Evolutionary conservation across 306 rosid genomes (phyloP), one percentile per base, ranked within the genome.

Genomic region (Vigna trinervia): DNA sequence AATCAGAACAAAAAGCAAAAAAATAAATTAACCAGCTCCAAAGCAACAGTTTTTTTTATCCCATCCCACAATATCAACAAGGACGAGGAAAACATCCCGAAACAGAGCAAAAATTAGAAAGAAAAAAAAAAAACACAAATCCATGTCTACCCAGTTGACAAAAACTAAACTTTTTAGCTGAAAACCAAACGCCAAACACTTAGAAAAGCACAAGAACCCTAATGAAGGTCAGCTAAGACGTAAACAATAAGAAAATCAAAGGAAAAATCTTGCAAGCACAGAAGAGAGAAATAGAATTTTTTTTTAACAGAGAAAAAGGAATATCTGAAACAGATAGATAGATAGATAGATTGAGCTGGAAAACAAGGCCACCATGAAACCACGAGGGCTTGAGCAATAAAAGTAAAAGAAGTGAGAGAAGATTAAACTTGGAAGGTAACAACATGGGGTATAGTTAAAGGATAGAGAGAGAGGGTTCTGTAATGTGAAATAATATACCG

Each of bases 1-100:
- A 12, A 51, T 2, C 17, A 30, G 54, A 52, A 69, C 12, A 43
- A 19, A 39, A 8, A 19, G 22, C 8, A 79, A 74, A 8, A 79
- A 74, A 73, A 30, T 4, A 82, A 45, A 69, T 73, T 72, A 82
- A 81, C 85, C 86, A 54, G 71, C 73, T 48, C 81, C 83, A 82
- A 81, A 77, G 56, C 76, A 86, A 78, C 82, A 76, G 6, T 64
- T 65, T 60, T 76, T 73, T 53, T 53, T 65, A 80, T 61, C 20
- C 65, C 71, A 80, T 61, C n/a, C 69, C 71, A 80, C 73, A 76
- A 50, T 45, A 56, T 41, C 38, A 38, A 78, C 26, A 78, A 78
- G 14, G 66, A 32, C 57, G 28, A 64, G 26, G 58, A 78, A 65
- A 76, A 73, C 80, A 74, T 69, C 76, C 74, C 62, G 67, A 58